Evolutionary conservation across 192 early-diverging fungal genomes (phyloP).

Genomic region (Mortierella antarctica): DNA sequence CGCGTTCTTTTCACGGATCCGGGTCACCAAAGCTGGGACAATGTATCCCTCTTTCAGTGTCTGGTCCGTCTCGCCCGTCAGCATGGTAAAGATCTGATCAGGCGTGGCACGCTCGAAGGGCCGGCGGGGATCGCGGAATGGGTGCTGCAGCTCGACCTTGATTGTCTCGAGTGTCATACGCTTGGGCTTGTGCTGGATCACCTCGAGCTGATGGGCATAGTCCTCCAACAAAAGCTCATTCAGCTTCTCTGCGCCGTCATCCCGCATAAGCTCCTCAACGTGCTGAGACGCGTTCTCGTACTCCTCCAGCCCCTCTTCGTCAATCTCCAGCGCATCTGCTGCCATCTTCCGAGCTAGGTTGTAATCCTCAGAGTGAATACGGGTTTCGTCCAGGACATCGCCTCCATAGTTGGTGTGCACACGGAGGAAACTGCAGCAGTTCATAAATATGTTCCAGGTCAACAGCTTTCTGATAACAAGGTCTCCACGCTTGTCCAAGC

Average conservation of each 20-base stretch:
- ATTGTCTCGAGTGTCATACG: constrained; percentile 85
- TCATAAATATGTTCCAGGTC: constrained; percentile 86
- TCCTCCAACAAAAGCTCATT: constrained; percentile 90
- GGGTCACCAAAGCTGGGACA: constrained; percentile 74
- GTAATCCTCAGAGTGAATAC: constrained; percentile 97
- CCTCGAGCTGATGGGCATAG: constrained; percentile 87
- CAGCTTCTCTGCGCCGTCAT: constrained; percentile 74
- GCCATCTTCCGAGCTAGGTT: constrained; percentile 97
- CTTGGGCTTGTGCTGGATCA: constrained; percentile 81
- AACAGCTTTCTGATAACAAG: constrained; percentile 75
- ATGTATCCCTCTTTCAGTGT: constrained; percentile 74
- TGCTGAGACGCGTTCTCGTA: constrained; percentile 79
- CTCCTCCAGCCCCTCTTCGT: constrained; percentile 77
- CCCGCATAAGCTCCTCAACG: constrained; percentile 83
- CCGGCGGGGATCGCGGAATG: constrained; percentile 80
- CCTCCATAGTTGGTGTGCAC: constrained; percentile 71
- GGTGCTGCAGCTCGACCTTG: constrained; percentile 87
- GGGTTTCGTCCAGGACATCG: constrained; percentile 93
- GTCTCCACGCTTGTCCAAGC: constrained; percentile 66
- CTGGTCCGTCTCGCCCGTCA: constrained; percentile 84
- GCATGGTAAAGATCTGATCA: constrained; percentile 81
- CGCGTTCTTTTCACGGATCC: constrained; percentile 79
- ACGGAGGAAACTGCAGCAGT: constrained; percentile 92
- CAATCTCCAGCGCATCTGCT: constrained; percentile 92
- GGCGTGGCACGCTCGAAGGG: constrained; percentile 65